Conservation (phyloP, 176 grass and related monocot genomes). For the Bothriochloa decipiens region DNA sequence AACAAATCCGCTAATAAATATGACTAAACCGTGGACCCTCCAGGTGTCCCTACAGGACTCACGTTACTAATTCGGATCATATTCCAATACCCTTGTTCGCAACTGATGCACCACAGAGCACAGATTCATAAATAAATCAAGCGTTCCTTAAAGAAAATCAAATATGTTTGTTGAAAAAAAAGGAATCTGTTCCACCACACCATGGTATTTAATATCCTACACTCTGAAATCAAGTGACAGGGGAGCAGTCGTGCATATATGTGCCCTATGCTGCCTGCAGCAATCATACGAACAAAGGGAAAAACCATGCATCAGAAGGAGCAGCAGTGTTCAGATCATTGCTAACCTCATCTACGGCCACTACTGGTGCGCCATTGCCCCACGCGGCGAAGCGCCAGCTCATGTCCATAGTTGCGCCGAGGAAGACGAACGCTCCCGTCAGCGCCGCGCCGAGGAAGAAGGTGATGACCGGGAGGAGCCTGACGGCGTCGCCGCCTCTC, state of each 20-base stretch:
- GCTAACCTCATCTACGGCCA: conserved; percentile 36
- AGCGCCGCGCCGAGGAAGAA: conserved; percentile 49
- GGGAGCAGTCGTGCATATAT: not conserved
- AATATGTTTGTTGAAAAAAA: not conserved
- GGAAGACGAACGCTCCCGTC: conserved; percentile 34
- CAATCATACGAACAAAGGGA: not conserved
- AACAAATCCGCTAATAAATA: no score
- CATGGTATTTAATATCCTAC: no score
- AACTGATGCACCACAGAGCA: no score
- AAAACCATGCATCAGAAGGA: not conserved
- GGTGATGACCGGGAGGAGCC: conserved; percentile 41
- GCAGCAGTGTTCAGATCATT: conserved; percentile 6
- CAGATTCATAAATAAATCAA: not conserved
- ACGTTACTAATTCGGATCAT: no score
- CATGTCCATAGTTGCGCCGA: conserved; percentile 36
- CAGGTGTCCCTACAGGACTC: no score
- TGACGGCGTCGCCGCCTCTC: conserved; percentile 37
- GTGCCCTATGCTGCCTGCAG: no score
- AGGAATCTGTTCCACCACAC: not conserved
- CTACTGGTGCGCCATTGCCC: conserved; percentile 19
- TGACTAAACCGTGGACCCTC: no score
- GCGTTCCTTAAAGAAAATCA: not conserved
- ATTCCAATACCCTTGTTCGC: no score
- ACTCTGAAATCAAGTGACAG: not conserved
- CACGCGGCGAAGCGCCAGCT: conserved; percentile 44